Base-by-base conservation (phyloP, 768 basidiomycete species). In the Pulveroboletus sp. region DNA sequence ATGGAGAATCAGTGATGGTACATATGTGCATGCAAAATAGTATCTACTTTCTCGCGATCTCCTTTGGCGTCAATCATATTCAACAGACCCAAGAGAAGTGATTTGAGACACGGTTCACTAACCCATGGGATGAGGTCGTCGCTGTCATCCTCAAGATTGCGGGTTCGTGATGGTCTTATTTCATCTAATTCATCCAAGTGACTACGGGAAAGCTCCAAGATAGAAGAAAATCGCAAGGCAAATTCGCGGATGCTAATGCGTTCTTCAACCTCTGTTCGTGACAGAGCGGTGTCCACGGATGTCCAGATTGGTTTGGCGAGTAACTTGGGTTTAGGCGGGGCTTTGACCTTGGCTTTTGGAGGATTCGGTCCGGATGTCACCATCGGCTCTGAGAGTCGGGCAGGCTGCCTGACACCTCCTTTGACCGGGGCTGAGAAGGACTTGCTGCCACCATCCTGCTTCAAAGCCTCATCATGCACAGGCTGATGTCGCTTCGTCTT, bases 161-260 rank as follows among this genome's bases (percentile, higher is more conserved):
- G 67, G 34, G 33, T 47, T 27, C 65, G 63, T 13, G 52, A 56
- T 20, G 53, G 72, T 34, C 65, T 71, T 40, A 84, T 71, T 43
- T 75, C 73, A 24, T 87, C 87, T 8, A 91, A 67, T 50, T 89
- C 85, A 39, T 84, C 80, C 5, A 85, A 62, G 46, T 82, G 76
- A 3, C 65, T 75, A 73, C 40, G 79, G 62, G 35, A 76, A 20
- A 67, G 57, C 69, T 80, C 78, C 55, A 84, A 64, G 14, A 79
- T 47, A 24, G 72, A 69, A 2, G 73, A 70, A 53, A 90, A 90
- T 29, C 89, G 76, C 40, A 86, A 60, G 11, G 79, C 61, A 61
- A 90, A 92, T 65, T 91, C 89, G 48, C 89, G 81, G 36, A 90
- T 83, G 55, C 80, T 71, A 40, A 90, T 77, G 10, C 88, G 81